Evolutionary conservation across 1,284 basidiomycete genomes (phyloP).

Genomic region (Taiwanofungus camphoratus): DNA sequence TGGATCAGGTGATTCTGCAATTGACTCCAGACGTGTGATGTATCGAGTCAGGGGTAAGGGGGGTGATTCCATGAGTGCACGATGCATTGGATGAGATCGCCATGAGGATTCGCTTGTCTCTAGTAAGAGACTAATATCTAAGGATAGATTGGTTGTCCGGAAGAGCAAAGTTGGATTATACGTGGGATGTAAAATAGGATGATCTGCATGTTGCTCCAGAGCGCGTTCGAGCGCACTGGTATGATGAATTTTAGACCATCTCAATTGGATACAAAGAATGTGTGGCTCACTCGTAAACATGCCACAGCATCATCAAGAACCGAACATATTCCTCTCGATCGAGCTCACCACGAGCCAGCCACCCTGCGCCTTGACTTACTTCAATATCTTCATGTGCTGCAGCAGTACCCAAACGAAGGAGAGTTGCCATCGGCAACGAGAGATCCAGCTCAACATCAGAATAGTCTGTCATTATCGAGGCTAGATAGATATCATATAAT

Average conservation of each 20-base stretch:
- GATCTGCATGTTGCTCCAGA: constrained; percentile 55
- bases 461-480: too few species aligned
- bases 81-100: constrained; percentile 51
- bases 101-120: constrained; percentile 45
- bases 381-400: constrained; percentile 53
- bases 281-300: constrained; percentile 67
- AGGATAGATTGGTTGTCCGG: constrained; percentile 50
- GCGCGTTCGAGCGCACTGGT: constrained; percentile 52
- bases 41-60: constrained; percentile 53
- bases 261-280: not conserved
- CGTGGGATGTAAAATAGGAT: constrained; percentile 60
- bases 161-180: constrained; percentile 69
- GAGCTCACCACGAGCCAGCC: constrained; percentile 57
- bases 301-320: constrained; percentile 55
- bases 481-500: too few species aligned
- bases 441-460: not conserved
- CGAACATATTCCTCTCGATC: constrained; percentile 32
- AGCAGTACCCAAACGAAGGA: not conserved
- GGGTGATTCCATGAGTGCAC: constrained; percentile 35
- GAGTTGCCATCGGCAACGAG: not conserved
- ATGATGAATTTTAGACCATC: constrained; percentile 5
- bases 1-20: constrained; percentile 43
- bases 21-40: constrained; percentile 40
- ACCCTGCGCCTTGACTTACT: constrained; percentile 53
- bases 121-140: constrained; percentile 68